These are phyloP conservation scores for Kwoniella sp. DNA, from an alignment of 768 basidiomycete species.

Conservation along the genomic window DNA sequence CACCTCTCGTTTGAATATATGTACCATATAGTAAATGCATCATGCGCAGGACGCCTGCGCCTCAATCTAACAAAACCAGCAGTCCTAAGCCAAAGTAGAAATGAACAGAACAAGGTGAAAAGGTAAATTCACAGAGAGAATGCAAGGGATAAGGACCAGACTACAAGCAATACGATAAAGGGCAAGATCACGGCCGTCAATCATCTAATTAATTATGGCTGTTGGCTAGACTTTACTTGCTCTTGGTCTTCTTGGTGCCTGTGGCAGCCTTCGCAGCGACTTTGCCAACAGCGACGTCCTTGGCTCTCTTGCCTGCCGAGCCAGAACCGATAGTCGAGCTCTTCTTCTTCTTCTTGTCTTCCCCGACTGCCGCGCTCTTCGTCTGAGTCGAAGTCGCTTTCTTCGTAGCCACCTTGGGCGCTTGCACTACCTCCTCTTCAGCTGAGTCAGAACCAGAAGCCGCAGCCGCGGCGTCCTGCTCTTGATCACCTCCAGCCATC, in stretches of 20 bases:
- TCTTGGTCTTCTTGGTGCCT: conserved; percentile 19
- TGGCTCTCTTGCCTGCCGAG: conserved; percentile 13
- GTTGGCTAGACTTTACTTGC: neutral
- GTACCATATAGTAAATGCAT: too few relatives aligned
- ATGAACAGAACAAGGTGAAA: too few relatives aligned
- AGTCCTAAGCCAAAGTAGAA: too few relatives aligned
- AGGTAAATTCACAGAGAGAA: too few relatives aligned
- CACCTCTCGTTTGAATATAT: too few relatives aligned
- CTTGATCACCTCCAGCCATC: conserved; percentile 34
- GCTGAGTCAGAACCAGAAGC: too few relatives aligned
- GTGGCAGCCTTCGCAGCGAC: conserved; percentile 11
- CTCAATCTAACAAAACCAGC: too few relatives aligned
- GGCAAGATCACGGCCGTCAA: too few relatives aligned
- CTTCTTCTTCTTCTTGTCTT: conserved; percentile 21
- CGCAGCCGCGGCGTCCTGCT: conserved; percentile 6
- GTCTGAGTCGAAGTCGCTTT: neutral
- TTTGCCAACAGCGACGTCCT: conserved; percentile 9
- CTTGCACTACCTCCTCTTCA: neutral
- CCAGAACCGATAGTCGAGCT: conserved; percentile 23
- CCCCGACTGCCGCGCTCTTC: neutral
- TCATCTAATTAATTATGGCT: too few relatives aligned
- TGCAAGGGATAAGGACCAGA: too few relatives aligned
- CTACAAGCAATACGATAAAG: too few relatives aligned
- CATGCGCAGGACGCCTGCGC: too few relatives aligned
- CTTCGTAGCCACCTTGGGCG: conserved; percentile 17